These are phyloP conservation scores for Entomortierella parvispora DNA, from an alignment of 192 early-diverging fungal species.

Conservation along the genomic window DNA sequence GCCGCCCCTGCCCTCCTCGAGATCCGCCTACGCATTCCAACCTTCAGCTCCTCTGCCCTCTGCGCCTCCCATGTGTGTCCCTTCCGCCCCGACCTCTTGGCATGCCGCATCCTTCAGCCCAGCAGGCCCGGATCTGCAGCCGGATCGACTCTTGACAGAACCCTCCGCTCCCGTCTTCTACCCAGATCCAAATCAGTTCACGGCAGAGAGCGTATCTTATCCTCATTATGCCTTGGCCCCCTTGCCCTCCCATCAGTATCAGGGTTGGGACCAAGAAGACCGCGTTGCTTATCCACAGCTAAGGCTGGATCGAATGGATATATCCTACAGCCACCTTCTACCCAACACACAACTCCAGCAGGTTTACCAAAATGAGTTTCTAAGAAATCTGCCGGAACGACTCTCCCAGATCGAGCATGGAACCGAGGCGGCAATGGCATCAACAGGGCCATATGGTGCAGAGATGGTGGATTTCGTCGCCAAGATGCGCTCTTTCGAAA, in stretches of 20 bases:
- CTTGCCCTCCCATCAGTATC: background rate
- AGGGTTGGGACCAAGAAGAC: background rate
- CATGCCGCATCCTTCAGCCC: conserved; percentile 2
- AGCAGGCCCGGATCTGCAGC: conserved; percentile 6
- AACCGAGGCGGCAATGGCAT: too few species aligned
- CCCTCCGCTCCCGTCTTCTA: conserved; percentile 17
- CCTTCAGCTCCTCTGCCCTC: conserved; percentile 9
- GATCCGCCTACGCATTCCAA: background rate
- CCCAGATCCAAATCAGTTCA: background rate
- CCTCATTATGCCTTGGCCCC: conserved; percentile 6
- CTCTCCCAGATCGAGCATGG: conserved; percentile 2
- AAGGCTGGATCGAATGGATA: background rate
- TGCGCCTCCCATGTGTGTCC: background rate
- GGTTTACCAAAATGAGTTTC: conserved; percentile 13
- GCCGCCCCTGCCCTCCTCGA: background rate
- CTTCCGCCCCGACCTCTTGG: conserved; percentile 12
- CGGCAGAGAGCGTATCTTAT: background rate
- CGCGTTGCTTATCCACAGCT: background rate
- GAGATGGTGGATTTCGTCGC: conserved; percentile 3
- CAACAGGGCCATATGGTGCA: background rate
- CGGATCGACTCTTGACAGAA: conserved; percentile 4
- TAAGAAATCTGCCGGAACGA: conserved; percentile 11
- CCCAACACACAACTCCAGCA: conserved; percentile 11
- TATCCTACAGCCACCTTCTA: background rate
- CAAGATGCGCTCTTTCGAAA: conserved; percentile 22